These are phyloP conservation scores for Nakaseomyces delphensis DNA, from an alignment of 1,139 yeast species.

Conservation along the genomic window DNA sequence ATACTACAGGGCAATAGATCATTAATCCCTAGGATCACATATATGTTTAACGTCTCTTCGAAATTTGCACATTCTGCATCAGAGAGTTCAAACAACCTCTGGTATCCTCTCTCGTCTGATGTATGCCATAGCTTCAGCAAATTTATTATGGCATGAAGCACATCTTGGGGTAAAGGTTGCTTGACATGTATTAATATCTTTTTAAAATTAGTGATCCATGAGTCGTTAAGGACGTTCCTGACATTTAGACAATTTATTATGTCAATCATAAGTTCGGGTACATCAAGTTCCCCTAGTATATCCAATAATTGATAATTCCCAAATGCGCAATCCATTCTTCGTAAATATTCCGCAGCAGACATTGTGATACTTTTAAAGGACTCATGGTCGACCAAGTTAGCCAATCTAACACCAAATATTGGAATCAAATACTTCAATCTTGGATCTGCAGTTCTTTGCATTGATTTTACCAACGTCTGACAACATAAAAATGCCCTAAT, in stretches of 20 bases:
- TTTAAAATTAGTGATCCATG: neutral
- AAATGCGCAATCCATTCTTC: conserved; percentile 4
- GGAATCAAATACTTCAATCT: conserved; percentile 12
- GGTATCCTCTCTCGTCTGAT: neutral
- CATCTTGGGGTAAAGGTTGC: neutral
- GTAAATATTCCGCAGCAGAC: neutral
- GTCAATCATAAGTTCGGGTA: neutral
- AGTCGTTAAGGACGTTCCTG: neutral
- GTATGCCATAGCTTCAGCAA: neutral
- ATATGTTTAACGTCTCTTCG: neutral
- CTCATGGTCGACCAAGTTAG: conserved; percentile 11
- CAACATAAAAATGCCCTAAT: conserved; percentile 36
- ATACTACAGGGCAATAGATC: neutral
- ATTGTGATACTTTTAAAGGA: neutral
- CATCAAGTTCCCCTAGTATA: conserved; percentile 7
- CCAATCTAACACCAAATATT: conserved; percentile 22
- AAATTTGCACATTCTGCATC: neutral
- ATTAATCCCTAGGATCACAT: neutral
- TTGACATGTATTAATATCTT: neutral
- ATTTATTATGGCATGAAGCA: neutral
- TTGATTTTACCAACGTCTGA: conserved; percentile 14
- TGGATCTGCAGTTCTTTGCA: conserved; percentile 6
- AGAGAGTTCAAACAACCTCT: neutral
- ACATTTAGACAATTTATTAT: neutral
- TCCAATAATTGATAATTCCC: conserved; percentile 13